A percentile compares a stretch with the other conserved stretches of the same genome.
phyloP scores from a whole-genome alignment of 176 grass and related monocot genomes.

The Saccharum spontaneum region DNA sequence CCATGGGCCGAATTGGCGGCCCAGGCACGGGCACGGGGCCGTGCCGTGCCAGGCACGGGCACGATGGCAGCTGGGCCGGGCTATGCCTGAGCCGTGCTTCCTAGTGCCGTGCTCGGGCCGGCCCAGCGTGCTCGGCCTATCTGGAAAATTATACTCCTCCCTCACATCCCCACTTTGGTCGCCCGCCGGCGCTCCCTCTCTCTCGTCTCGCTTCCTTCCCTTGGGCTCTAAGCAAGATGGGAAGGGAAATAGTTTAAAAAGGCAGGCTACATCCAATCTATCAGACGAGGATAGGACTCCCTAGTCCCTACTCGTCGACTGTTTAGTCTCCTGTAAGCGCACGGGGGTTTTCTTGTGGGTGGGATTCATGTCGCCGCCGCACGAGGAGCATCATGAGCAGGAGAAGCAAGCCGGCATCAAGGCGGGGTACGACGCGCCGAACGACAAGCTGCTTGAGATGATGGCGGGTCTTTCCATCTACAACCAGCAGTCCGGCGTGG shows the following conservation, averaged over 20 bases:
- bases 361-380: slow-evolving; percentile 19
- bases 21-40: too few species aligned
- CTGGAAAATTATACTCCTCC: too few species aligned
- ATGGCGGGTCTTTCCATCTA: background rate
- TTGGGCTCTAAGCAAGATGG: slow-evolving; percentile 26
- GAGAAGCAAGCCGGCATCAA: background rate
- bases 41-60: too few species aligned
- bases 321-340: background rate
- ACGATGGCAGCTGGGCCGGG: too few species aligned
- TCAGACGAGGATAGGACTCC: background rate
- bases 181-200: too few species aligned
- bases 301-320: background rate
- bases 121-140: too few species aligned
- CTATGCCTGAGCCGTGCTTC: too few species aligned
- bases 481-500: background rate
- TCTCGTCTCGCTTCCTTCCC: background rate
- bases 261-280: slow-evolving; percentile 22
- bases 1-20: too few species aligned
- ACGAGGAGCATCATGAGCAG: background rate
- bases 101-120: too few species aligned
- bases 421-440: background rate
- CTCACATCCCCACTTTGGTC: background rate
- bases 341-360: background rate
- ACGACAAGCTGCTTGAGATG: background rate
- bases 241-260: background rate